Base-by-base conservation (phyloP, 179 eudicot genomes). In the Corrigiola litoralis region DNA sequence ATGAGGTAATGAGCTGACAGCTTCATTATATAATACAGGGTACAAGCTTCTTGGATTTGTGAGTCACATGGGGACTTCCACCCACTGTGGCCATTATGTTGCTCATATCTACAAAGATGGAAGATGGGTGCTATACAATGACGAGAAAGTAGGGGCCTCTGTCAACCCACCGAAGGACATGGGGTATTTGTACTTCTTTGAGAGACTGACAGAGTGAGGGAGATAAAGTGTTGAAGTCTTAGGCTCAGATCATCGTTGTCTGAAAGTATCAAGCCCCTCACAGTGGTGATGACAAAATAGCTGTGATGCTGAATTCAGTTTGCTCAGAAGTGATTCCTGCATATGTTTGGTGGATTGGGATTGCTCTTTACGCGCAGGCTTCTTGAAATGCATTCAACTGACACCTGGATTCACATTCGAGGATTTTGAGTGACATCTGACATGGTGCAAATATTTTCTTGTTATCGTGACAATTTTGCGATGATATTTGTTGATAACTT, bases 1-100 rank as follows among this genome's bases (percentile, higher is more conserved):
- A 55, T 16, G 10, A 55, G 24, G 31, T 33, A 18, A 42, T 40
- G 42, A 42, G 67, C 68, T 60, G 54, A 45, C 18, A 38, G 18
- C 32, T 44, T 45, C 3, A 24, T 42, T 34, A 52, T 21, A 25
- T 68, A 54, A 12, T 60, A 68, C 95, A 94, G 99, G 58, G 69
- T 94, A 87, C 73, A 82, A 73, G 74, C 95, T 94, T 55, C 75
- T 86, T 44, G 99, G 97, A 40, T 67, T 94, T 53, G 89, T 94
- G 75, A 90, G 97, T 73, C 99, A 94, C 79, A 94, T 94, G 44
- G 99, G 99, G 48, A 90, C 99, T 23, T 94, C 99, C 27, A 94
- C 97, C 1, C 99, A 90, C 16, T 94, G 99, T 55, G 99, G 99
- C 40, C 99, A 94, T 68, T 94, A 94, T 72, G 99, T 94, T 46